Percentiles rank a stretch among this genome's conserved stretches.
Evolutionary conservation across 2,329 filamentous ascomycete genomes (phyloP).

Genomic region (Arthrobotrys pseudoclavata): DNA sequence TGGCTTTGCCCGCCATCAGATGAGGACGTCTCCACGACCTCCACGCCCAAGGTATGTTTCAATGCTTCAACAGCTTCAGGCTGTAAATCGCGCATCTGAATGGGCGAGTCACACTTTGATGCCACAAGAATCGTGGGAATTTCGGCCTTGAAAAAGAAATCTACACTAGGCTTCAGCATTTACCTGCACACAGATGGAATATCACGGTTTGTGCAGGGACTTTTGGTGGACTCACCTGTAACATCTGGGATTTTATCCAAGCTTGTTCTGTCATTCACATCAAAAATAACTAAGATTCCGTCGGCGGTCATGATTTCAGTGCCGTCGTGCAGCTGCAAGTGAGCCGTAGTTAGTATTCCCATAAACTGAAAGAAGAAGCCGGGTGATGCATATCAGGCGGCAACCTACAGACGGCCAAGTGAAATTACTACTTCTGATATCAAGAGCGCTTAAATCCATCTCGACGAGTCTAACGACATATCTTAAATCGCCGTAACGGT

Average conservation of each 20-base stretch:
- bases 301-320: constrained; percentile 72
- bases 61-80: constrained; percentile 55
- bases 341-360: constrained; percentile 65
- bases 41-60: constrained; percentile 50
- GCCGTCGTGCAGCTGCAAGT: constrained; percentile 53
- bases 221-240: constrained; percentile 75
- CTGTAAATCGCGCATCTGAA: constrained; percentile 59
- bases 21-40: constrained; percentile 58
- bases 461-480: constrained; percentile 73
- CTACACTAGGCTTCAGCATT: constrained; percentile 59
- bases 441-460: constrained; percentile 76
- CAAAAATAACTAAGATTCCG: constrained; percentile 86
- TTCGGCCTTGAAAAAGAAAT: constrained; percentile 61
- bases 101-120: constrained; percentile 59
- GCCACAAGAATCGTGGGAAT: constrained; percentile 58
- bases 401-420: constrained; percentile 67
- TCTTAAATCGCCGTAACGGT: constrained; percentile 54
- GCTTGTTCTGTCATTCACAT: constrained; percentile 83
- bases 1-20: constrained; percentile 56
- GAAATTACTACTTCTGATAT: constrained; percentile 72
- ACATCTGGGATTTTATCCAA: constrained; percentile 80
- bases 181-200: constrained; percentile 34
- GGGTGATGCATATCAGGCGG: constrained; percentile 59
- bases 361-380: constrained; percentile 32
- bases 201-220: constrained; percentile 50